Evolutionary conservation across 164 flowering plant genomes (phyloP).

Genomic region (Vitis rotundifolia): DNA sequence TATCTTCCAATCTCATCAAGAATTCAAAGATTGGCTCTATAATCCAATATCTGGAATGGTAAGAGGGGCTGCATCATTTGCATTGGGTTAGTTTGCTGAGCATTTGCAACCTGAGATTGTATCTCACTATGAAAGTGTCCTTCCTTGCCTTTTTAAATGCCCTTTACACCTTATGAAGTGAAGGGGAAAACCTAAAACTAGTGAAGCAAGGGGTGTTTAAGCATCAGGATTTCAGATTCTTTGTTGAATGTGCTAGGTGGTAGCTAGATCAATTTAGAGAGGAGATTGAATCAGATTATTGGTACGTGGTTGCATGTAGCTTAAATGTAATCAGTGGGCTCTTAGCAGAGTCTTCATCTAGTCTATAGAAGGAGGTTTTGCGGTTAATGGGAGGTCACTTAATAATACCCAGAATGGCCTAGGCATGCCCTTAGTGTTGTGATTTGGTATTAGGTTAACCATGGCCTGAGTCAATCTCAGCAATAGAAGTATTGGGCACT

Average conservation of each 20-base stretch:
- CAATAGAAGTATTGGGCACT: conserved; percentile 67
- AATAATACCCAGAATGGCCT: too few relatives aligned
- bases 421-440: too few relatives aligned
- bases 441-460: too few relatives aligned
- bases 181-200: conserved; percentile 47
- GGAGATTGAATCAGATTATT: conserved; percentile 81
- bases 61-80: conserved; percentile 96
- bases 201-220: conserved; percentile 68
- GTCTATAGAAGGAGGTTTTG: conserved; percentile 87
- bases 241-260: conserved; percentile 95
- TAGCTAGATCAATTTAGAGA: conserved; percentile 78
- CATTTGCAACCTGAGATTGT: conserved; percentile 91
- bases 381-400: conserved; percentile 92
- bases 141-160: conserved; percentile 82
- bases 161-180: conserved; percentile 76
- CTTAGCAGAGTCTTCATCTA: conserved; percentile 44
- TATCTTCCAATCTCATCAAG: conserved; percentile 97
- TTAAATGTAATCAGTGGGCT: conserved; percentile 51
- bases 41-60: conserved; percentile 99
- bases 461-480: conserved; percentile 16
- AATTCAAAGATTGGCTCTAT: conserved; percentile 98
- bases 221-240: conserved; percentile 85
- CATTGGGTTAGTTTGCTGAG: conserved; percentile 95
- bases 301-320: conserved; percentile 92
- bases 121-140: conserved; percentile 81